A percentile compares a stretch with the other conserved stretches of the same genome.
Conservation (phyloP, 495 filamentous ascomycete genomes). For the Aspergillus conjunctus region DNA sequence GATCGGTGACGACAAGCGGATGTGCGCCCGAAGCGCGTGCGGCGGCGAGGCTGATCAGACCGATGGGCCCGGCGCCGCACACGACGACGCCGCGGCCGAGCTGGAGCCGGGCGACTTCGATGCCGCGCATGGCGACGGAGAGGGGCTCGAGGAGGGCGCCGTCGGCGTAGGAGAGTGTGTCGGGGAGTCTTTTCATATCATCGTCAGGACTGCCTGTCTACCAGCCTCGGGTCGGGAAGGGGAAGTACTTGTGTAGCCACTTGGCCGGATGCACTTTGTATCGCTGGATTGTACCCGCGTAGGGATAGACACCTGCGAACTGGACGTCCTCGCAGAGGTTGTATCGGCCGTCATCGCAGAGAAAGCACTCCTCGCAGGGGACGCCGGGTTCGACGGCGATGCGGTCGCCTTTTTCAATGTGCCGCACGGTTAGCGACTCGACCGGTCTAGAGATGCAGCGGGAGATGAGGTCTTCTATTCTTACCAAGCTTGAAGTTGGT, state of each 20-base stretch:
- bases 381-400: conserved; percentile 77
- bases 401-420: conserved; percentile 57
- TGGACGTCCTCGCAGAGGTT: conserved; percentile 76
- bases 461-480: not conserved
- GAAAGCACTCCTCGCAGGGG: conserved; percentile 65
- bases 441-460: not conserved
- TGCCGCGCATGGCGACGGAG: conserved; percentile 72
- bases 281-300: conserved; percentile 58
- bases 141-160: conserved; percentile 78
- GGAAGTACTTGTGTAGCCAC: conserved; percentile 48
- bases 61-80: conserved; percentile 77
- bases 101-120: conserved; percentile 55
- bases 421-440: too few relatives aligned
- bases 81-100: conserved; percentile 61
- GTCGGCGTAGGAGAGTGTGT: conserved; percentile 59
- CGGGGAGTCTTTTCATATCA: conserved; percentile 48
- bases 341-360: conserved; percentile 68
- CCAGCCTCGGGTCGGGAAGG: not conserved
- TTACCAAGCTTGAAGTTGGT: conserved; percentile 37
- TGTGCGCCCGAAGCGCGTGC: conserved; percentile 64
- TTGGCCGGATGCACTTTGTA: conserved; percentile 68
- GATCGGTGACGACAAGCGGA: conserved; percentile 64
- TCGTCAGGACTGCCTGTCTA: too few relatives aligned
- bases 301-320: conserved; percentile 66
- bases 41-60: conserved; percentile 63